Evolutionary conservation across 1,284 basidiomycete species (phyloP), one percentile per base, ranked within the genome.

Genomic region (Ustilago esculenta): DNA sequence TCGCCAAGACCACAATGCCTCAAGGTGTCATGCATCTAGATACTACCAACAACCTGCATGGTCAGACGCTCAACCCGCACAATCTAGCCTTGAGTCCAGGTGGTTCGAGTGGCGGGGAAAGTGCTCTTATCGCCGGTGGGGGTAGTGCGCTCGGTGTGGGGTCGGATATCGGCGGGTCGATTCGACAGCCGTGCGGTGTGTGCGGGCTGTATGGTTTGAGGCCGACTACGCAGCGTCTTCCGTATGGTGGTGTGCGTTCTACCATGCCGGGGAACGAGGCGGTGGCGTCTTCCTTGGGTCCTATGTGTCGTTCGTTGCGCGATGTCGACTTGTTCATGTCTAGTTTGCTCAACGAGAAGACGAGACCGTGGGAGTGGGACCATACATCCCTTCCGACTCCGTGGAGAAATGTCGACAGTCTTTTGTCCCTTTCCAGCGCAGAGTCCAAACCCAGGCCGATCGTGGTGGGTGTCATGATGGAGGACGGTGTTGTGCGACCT

Each of bases 1-100:
- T 68, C 18, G 54, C 50, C 40, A 75, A 75, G 55, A 75, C 73
- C 11, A 67, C 57, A 21, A 73, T 75, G 73, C 73, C 73, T 0
- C 68, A 74, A 41, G 63, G 59, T n/a, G 37, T 76, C 24, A 75
- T 76, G 74, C 73, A 75, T 33, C 51, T 76, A 18, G 74, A 76
- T 20, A 72, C 71, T 4, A 32, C 50, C 7, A 70, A 42, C 59
- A 68, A 70, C 32, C 41, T 73, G 15, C 71, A 68, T 37, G 75
- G 75, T 17, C 70, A 68, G 36, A 75, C 72, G 29, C 41, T 75
- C 21, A 75, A 73, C 14, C 73, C 75, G 8, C 43, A 41, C 42
- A 75, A 75, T 37, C 29, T 73, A 3, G 58, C 61, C 2, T 45
- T 76, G 17, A 73, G 68, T 25, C 63, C 73, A 3, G 73, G 73